Evolutionary conservation across 202 grass and related monocot genomes (phyloP), one percentile per base, ranked within the genome.

Genomic region (Setaria italica): DNA sequence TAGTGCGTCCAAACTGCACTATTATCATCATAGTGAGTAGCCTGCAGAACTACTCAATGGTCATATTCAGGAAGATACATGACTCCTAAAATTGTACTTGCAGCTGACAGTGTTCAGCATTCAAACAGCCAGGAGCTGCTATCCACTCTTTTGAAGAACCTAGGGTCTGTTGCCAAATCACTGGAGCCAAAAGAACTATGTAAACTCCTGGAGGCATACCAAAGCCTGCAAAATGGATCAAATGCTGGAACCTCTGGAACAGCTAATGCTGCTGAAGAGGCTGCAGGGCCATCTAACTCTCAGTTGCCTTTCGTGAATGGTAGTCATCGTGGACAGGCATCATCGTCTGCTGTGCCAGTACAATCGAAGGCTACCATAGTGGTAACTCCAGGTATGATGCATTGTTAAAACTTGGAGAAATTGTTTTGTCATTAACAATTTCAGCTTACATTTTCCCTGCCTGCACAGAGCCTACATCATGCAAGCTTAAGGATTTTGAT

Each of bases 401-500:
- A 66, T 85, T 74, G 59, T 41, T 47, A 34, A 58, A 13, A 49
- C 33, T 85, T 76, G 15, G 80, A 41, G 50, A 59, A 75, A 80
- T 75, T 66, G 37, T 81, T 60, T 85, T 54, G 29, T 70, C 10
- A 68, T 84, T 39, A 81, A 77, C 16, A 57, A 70, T 15, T 68
- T 37, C 60, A 83, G 69, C 55, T 85, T 62, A 82, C 53, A 62
- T 54, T 90, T 71, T 88, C 49, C 29, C n/a, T 91, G 32, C 57
- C 14, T 88, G 20, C 60, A 48, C 89, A 98, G 95, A 98, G 67
- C 77, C 78, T 82, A 47, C 59, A 67, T 63, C 80, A 77, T 86
- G 79, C 81, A 90, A 88, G 62, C 43, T 86, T 87, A 81, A 89
- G 80, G 92, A 97, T 87, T 99, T 99, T 88, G 97, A 99, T 97